Evolutionary conservation across 495 filamentous ascomycete genomes (phyloP), one percentile per base, ranked within the genome.

Genomic region (Entonaema liquescens): DNA sequence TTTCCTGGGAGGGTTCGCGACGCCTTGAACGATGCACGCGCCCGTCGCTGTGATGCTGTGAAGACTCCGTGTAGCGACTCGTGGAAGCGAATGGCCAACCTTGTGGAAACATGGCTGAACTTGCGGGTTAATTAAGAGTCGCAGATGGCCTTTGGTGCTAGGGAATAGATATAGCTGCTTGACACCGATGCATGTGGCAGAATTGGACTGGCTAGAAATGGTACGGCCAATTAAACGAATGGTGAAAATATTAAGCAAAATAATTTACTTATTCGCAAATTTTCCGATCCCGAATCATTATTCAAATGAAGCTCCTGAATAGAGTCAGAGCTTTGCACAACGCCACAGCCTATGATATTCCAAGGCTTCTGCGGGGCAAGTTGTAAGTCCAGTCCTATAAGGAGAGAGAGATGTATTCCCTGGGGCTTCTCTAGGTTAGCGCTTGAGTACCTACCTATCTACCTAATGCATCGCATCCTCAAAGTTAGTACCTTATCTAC

Each of bases 291-390:
- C 61, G 15, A 59, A 62, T 38, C 15, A 47, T 66, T 11, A 21
- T 47, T 21, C 3, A 47, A 47, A 50, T 65, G 57, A 71, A 42
- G 62, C 50, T 53, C 38, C 38, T 66, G 44, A 44, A 3, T 5
- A 33, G 31, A 33, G 31, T 33, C 31, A 33, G 31, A 33, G 31
- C 31, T 9, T 33, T 6, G 5, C 31, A 9, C 31, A 33, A 33
- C 31, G 31, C n/a, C n/a, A n/a, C n/a, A 9, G 31, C 63, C 69
- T 67, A 64, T 71, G 53, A 60, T 67, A 25, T 60, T 40, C 21
- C 35, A 36, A n/a, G 47, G 17, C 21, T 15, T 4, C 59, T 67
- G 69, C 64, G 69, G 69, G 69, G 69, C 62, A 58, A 70, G 60
- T 55, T 55, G 59, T 70, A 60, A 33, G 31, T 33, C 11, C 6